Conservation (phyloP, 371 early-diverging fungal genomes). For the Smittium culicis region DNA sequence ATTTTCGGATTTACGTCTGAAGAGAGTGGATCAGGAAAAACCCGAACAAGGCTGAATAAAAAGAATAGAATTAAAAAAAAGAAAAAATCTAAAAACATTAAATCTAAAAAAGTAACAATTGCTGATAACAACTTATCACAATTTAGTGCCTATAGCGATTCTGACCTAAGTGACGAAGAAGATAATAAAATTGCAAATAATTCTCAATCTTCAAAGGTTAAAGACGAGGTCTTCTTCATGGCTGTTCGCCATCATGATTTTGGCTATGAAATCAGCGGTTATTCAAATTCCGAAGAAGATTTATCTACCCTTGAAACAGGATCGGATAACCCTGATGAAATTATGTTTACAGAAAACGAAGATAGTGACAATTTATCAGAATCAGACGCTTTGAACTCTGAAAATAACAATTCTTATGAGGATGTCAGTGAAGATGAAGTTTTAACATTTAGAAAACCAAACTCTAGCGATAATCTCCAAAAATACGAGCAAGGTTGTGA, state of each 20-base stretch:
- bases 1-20: slow-evolving; percentile 17
- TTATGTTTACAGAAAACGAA: background rate
- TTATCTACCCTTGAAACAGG: background rate
- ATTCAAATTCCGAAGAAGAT: background rate
- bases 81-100: background rate
- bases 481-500: slow-evolving; percentile 11
- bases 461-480: slow-evolving; percentile 19
- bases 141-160: slow-evolving; percentile 6
- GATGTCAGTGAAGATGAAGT: slow-evolving; percentile 15
- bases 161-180: background rate
- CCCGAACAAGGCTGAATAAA: background rate
- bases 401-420: slow-evolving; percentile 21
- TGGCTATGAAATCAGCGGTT: slow-evolving; percentile 11
- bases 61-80: slow-evolving; percentile 12
- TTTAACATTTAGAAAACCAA: slow-evolving; percentile 23
- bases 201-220: background rate
- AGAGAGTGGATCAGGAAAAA: background rate
- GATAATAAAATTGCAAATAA: background rate
- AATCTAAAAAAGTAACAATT: background rate
- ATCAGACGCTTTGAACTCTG: slow-evolving; percentile 16
- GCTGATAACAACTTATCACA: slow-evolving; percentile 13
- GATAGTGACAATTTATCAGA: background rate
- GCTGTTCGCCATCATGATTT: slow-evolving; percentile 10
- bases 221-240: slow-evolving; percentile 8
- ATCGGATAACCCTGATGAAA: background rate